Evolutionary conservation across 2,329 filamentous ascomycete species (phyloP), one percentile per base, ranked within the genome.

Genomic region (Diaporthe batatas): DNA sequence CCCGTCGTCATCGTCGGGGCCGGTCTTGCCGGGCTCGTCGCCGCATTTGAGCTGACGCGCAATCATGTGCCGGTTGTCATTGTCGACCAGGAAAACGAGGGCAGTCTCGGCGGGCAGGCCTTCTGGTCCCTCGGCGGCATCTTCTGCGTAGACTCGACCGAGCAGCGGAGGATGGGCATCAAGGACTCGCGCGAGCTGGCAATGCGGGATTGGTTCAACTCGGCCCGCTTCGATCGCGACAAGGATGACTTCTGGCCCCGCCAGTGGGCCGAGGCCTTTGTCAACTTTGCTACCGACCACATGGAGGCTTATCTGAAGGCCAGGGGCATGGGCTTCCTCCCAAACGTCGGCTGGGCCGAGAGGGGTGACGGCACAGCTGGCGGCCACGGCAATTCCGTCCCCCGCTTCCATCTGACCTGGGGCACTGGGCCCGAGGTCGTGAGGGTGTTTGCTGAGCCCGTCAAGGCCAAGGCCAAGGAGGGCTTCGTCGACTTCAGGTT

Each of bases 81-180:
- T 54, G 68, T 91, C 67, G 90, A 91, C 80, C 89, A 91, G 77
- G 89, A 91, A 78, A 88, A 87, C 72, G 84, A 82, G 39, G 79
- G 83, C 74, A 90, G 85, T 76, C 82, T 91, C 12, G 90, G 90
- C 73, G 89, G 89, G 2, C 89, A 91, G 79, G 89, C 89, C 8
- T 91, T 91, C 78, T 91, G 89, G 88, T 91, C 89, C 4, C 85
- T 91, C 1, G 90, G 89, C 44, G 89, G 89, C 47, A 78, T 91
- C 34, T 91, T 91, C 81, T 84, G 87, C 80, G 89, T 91, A 71
- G 79, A 91, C 80, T 90, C 88, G 11, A 77, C 84, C 11, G 83
- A 87, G 75, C 89, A 91, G 81, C 86, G 89, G 5, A 85, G 87
- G 70, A 82, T 87, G 79, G 89, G 89, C 75, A 89, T 91, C 81